Conservation (phyloP, 306 rosid genomes). For the Macrotyloma uniflorum region DNA sequence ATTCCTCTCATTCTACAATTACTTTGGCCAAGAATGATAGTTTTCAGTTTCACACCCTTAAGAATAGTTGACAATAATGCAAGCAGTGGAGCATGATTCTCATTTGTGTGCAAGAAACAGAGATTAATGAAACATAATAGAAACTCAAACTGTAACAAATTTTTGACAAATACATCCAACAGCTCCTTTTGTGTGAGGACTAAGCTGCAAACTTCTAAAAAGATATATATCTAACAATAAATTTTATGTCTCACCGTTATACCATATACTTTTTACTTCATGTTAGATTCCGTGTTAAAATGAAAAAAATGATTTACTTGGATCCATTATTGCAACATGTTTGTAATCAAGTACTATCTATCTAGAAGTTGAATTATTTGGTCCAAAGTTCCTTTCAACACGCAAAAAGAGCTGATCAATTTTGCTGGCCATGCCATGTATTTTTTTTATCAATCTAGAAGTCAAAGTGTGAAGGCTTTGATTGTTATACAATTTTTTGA, state of each 20-base stretch:
- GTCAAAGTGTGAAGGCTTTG: neutral
- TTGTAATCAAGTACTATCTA: neutral
- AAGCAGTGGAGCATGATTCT: neutral
- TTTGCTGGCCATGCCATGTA: neutral
- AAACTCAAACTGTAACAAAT: neutral
- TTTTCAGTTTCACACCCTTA: no score
- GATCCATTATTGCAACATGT: neutral
- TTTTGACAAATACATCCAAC: neutral
- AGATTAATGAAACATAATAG: neutral
- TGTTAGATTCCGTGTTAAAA: neutral
- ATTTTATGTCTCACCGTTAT: neutral
- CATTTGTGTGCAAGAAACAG: neutral
- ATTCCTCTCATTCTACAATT: no score
- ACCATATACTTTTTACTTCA: neutral
- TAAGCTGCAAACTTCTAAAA: no score
- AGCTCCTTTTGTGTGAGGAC: no score
- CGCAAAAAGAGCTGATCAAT: neutral
- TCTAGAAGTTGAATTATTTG: conserved; percentile 23
- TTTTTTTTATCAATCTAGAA: neutral
- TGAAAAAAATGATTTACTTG: neutral
- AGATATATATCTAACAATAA: neutral
- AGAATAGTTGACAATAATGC: no score
- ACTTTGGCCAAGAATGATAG: no score
- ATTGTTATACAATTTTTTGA: neutral
- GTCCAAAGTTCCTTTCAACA: neutral